phyloP scores from a whole-genome alignment of 2,329 filamentous ascomycete genomes.

The Geosmithia morbida region DNA sequence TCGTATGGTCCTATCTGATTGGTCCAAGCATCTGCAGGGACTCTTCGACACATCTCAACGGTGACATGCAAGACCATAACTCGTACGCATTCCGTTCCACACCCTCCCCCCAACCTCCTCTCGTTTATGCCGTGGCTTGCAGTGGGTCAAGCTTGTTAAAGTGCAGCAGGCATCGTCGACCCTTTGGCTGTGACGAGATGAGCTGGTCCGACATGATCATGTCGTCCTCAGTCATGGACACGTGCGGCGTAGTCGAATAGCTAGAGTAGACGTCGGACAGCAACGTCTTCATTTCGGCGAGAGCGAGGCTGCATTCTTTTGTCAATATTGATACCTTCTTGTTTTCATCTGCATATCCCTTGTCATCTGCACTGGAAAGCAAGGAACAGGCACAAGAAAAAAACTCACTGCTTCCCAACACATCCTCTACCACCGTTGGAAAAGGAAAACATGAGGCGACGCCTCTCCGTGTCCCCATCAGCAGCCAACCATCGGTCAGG shows the following conservation, averaged over 20 bases:
- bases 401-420: slow-evolving; percentile 50
- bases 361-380: no score
- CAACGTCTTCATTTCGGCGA: slow-evolving; percentile 54
- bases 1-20: no score
- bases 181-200: slow-evolving; percentile 48
- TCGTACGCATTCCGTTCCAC: no score
- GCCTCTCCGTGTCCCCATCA: slow-evolving; percentile 58
- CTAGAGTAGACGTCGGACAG: slow-evolving; percentile 46
- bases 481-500: slow-evolving; percentile 73
- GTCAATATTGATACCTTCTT: neutral
- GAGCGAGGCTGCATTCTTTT: slow-evolving; percentile 29
- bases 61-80: no score
- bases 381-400: neutral
- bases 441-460: slow-evolving; percentile 50
- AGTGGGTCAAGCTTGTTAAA: slow-evolving; percentile 19
- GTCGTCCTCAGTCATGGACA: slow-evolving; percentile 33
- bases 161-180: slow-evolving; percentile 41
- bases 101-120: neutral
- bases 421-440: slow-evolving; percentile 51
- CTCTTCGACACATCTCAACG: no score
- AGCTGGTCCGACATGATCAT: slow-evolving; percentile 56
- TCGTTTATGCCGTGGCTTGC: neutral
- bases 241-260: slow-evolving; percentile 40
- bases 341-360: slow-evolving; percentile 1
- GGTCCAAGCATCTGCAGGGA: no score